These are phyloP conservation scores for Pichia sp. DNA, from an alignment of 1,139 yeast species.

Conservation along the genomic window DNA sequence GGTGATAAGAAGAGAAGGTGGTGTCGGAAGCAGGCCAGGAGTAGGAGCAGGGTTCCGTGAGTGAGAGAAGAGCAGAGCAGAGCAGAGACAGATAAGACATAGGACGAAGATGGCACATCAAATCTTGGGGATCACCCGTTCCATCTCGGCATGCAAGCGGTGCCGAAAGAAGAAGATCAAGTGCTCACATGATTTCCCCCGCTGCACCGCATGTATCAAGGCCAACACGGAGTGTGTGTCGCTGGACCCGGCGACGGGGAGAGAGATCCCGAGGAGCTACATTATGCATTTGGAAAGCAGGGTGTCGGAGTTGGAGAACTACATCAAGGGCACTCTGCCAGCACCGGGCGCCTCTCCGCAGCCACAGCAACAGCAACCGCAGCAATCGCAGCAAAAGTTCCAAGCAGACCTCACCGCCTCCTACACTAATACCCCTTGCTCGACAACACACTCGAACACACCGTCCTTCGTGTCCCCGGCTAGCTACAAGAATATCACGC, in stretches of 20 bases:
- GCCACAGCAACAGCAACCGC: constrained; percentile 2
- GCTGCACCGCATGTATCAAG: constrained; percentile 65
- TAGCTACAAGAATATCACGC: background rate
- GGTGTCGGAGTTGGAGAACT: constrained; percentile 50
- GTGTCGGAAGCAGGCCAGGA: too few relatives aligned
- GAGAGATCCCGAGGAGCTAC: constrained; percentile 80
- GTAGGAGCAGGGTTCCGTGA: too few relatives aligned
- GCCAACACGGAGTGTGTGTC: constrained; percentile 75
- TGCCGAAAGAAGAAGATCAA: constrained; percentile 75
- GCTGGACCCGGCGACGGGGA: constrained; percentile 80
- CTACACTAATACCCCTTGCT: background rate
- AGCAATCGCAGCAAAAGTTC: background rate
- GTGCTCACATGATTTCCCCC: constrained; percentile 81
- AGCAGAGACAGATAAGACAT: background rate
- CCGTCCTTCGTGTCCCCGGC: background rate
- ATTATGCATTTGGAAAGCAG: constrained; percentile 68
- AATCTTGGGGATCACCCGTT: constrained; percentile 38
- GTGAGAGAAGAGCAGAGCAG: too few relatives aligned
- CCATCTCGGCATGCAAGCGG: constrained; percentile 78
- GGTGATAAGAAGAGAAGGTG: too few relatives aligned
- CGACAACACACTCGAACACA: background rate
- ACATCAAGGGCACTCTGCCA: constrained; percentile 30
- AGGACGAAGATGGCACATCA: constrained; percentile 1
- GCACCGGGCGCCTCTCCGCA: background rate
- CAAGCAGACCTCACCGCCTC: background rate